Conservation (phyloP, 352 stramenopile genomes). For the Phytophthora multivora region DNA sequence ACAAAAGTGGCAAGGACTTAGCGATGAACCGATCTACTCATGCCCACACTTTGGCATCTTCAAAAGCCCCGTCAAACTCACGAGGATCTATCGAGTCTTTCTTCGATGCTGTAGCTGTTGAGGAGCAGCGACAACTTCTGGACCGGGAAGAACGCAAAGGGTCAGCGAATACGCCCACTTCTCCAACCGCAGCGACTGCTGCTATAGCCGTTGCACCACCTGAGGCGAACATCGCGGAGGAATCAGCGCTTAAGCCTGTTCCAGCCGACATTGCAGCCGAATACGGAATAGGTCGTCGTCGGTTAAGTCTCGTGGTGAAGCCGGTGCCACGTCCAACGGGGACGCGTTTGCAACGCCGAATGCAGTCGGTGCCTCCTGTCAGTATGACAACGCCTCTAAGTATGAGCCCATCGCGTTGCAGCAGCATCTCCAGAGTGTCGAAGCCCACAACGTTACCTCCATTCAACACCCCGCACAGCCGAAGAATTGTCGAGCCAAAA, state of each 20-base stretch:
- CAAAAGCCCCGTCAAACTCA: constrained; percentile 25
- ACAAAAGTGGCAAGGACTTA: constrained; percentile 6
- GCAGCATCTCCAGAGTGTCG: constrained; percentile 5
- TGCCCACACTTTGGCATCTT: constrained; percentile 18
- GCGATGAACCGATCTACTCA: constrained; percentile 18
- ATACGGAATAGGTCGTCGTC: constrained; percentile 16
- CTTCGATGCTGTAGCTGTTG: constrained; percentile 17
- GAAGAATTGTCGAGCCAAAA: not conserved
- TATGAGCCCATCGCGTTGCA: constrained; percentile 2
- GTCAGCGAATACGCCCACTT: constrained; percentile 12
- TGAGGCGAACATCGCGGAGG: constrained; percentile 13
- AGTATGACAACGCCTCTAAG: constrained; percentile 1
- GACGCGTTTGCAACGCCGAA: constrained; percentile 26
- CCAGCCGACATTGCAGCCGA: constrained; percentile 28
- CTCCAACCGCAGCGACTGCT: constrained; percentile 22
- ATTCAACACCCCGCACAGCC: constrained; percentile 8
- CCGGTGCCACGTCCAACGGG: not conserved
- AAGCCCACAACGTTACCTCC: constrained; percentile 8
- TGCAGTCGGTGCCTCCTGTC: constrained; percentile 5
- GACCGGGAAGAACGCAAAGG: constrained; percentile 18
- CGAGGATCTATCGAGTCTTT: constrained; percentile 12
- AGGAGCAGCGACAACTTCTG: constrained; percentile 26
- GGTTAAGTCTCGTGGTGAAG: constrained; percentile 14
- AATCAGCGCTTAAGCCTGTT: constrained; percentile 31
- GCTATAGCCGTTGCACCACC: constrained; percentile 18